Conservation (phyloP, 2,329 filamentous ascomycete species). For the Epichloe hybrida region DNA sequence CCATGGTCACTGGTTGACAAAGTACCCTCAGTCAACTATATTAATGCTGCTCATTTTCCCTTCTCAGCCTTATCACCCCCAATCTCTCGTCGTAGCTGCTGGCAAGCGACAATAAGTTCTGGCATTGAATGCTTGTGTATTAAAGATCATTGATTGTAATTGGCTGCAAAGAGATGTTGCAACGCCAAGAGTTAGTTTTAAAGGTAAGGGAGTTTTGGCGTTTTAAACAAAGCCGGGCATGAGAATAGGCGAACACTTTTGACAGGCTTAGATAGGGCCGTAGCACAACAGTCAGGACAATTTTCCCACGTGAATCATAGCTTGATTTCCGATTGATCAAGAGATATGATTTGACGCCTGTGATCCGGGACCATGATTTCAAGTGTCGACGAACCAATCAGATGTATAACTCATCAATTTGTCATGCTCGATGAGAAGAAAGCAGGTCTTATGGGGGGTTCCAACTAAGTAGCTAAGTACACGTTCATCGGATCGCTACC, state of each 20-base stretch:
- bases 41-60: not conserved
- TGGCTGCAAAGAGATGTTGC: not conserved
- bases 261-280: not conserved
- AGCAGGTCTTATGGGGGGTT: too few species aligned
- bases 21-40: not conserved
- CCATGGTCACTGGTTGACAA: constrained; percentile 37
- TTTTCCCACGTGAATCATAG: not conserved
- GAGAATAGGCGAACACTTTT: not conserved
- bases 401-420: too few species aligned
- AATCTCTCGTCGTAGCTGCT: not conserved
- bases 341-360: too few species aligned
- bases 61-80: not conserved
- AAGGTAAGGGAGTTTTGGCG: not conserved
- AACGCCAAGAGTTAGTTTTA: not conserved
- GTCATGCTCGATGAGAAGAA: too few species aligned
- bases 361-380: not conserved
- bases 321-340: not conserved
- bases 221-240: not conserved
- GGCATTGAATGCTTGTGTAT: not conserved
- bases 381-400: too few species aligned
- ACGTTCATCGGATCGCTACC: not conserved
- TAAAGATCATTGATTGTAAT: not conserved
- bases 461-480: not conserved
- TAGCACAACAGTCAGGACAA: not conserved
- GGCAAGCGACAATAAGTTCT: not conserved